Percentiles rank a stretch among this genome's conserved stretches.
Conservation (phyloP, 1,284 basidiomycete species). For the Lentinus polychrous region DNA sequence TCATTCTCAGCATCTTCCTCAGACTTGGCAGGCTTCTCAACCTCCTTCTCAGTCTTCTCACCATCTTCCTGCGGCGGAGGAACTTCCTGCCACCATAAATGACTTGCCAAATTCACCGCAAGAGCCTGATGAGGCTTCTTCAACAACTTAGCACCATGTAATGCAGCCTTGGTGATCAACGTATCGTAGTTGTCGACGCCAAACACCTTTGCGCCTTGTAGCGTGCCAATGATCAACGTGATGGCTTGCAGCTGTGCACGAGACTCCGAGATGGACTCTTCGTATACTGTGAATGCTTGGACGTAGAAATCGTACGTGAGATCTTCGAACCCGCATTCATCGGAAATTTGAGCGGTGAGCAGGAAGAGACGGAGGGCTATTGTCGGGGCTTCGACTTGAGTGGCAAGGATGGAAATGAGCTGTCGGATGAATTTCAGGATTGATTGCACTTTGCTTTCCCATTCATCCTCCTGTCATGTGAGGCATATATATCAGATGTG, state of each 20-base stretch:
- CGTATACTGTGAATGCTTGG: constrained; percentile 92
- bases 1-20: constrained; percentile 37
- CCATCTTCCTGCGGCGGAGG: constrained; percentile 29
- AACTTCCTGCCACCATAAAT: constrained; percentile 92
- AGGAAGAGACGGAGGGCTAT: constrained; percentile 89
- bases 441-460: constrained; percentile 73
- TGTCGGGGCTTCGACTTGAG: constrained; percentile 84
- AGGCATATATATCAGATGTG: neutral
- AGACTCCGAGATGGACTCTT: constrained; percentile 90
- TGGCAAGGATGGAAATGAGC: constrained; percentile 84
- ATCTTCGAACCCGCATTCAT: constrained; percentile 90
- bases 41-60: constrained; percentile 19
- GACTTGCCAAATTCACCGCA: constrained; percentile 90
- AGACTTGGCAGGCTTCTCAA: constrained; percentile 33
- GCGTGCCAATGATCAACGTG: constrained; percentile 82
- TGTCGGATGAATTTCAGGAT: constrained; percentile 92
- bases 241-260: constrained; percentile 91
- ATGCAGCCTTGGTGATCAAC: constrained; percentile 89
- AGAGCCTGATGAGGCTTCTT: constrained; percentile 96
- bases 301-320: constrained; percentile 94
- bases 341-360: constrained; percentile 88
- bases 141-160: constrained; percentile 88
- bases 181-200: constrained; percentile 92
- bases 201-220: constrained; percentile 82
- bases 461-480: constrained; percentile 62